Conservation (phyloP, 2,329 filamentous ascomycete species). For the Rhexocercosporidium sp. region DNA sequence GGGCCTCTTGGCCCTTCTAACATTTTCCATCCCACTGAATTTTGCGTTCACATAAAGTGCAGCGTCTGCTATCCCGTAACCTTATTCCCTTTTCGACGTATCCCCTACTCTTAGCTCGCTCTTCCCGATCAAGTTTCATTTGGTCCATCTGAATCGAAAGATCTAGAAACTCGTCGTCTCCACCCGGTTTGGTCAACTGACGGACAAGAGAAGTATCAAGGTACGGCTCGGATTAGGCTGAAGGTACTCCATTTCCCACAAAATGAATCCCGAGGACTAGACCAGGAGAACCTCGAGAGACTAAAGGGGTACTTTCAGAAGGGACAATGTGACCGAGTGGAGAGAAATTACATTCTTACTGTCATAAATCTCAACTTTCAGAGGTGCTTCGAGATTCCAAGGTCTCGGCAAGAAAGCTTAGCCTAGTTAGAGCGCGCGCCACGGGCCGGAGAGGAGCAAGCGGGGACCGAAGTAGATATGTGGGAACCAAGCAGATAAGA, state of each 20-base stretch:
- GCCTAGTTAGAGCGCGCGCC: background rate
- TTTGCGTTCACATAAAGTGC: no score
- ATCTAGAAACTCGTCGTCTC: no score
- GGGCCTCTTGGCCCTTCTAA: no score
- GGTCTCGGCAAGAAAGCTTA: background rate
- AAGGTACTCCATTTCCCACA: background rate
- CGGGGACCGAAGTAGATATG: background rate
- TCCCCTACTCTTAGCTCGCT: no score
- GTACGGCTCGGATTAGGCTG: slow-evolving; percentile 1
- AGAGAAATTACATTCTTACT: slow-evolving; percentile 8
- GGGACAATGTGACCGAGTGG: background rate
- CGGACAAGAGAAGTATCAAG: slow-evolving; percentile 3
- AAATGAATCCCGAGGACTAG: background rate
- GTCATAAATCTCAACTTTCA: slow-evolving; percentile 4
- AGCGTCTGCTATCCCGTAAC: no score
- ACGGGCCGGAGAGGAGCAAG: background rate
- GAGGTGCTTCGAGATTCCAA: slow-evolving; percentile 8
- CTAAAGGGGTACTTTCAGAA: slow-evolving; percentile 5
- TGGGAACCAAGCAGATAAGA: background rate
- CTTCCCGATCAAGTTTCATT: no score
- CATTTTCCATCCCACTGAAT: no score
- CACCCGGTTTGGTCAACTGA: no score
- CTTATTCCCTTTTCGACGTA: no score
- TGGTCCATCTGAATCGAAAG: no score
- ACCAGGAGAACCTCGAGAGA: slow-evolving; percentile 1